A percentile compares a stretch with the other conserved stretches of the same genome.
Conservation (phyloP, 2,329 filamentous ascomycete species). For the Clarireedia hainanense region DNA sequence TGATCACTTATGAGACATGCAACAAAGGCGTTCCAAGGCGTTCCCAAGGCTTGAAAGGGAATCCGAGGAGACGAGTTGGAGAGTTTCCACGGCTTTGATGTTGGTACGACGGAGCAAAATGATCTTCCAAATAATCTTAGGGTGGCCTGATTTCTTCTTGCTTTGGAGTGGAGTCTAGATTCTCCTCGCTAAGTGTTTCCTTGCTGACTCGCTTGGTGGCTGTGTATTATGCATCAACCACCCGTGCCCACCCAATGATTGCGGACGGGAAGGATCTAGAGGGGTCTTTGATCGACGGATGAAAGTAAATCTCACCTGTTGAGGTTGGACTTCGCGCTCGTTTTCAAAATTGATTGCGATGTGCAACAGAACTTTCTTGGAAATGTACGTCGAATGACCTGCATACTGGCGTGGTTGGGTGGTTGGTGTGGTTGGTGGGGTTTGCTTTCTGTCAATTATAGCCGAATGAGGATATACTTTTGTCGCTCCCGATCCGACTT, state of each 20-base stretch:
- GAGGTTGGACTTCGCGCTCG: neutral
- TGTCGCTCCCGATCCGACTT: neutral
- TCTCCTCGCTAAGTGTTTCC: neutral
- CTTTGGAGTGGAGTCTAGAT: constrained; percentile 5
- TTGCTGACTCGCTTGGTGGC: neutral
- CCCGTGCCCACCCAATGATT: neutral
- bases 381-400: neutral
- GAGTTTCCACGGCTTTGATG: neutral
- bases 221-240: neutral
- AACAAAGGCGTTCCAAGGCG: neutral
- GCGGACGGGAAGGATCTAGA: neutral
- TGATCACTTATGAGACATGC: neutral
- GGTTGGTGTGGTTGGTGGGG: neutral
- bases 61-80: neutral
- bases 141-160: constrained; percentile 7
- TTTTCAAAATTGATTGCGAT: neutral
- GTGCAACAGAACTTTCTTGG: neutral
- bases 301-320: neutral
- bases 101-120: neutral
- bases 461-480: neutral
- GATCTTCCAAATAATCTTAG: neutral
- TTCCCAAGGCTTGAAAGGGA: neutral
- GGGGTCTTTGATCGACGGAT: neutral
- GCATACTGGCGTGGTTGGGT: neutral
- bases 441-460: neutral